phyloP scores from a whole-genome alignment of 768 basidiomycete genomes.

The Psilocybe subaeruginosa region DNA sequence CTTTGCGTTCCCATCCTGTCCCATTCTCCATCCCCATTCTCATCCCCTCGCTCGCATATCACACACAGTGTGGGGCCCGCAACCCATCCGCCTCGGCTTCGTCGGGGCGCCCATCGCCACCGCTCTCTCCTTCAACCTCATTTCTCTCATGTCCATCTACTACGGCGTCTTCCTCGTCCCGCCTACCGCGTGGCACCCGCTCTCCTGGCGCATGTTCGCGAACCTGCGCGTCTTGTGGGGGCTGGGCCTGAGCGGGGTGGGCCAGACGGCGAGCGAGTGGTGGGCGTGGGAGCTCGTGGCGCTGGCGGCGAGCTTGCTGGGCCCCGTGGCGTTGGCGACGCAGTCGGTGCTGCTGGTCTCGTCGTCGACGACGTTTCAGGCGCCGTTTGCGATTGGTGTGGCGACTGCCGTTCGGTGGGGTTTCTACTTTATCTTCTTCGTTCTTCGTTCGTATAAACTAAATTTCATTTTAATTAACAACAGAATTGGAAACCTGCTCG shows the following conservation, averaged over 20 bases:
- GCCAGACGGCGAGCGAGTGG: constrained; percentile 92
- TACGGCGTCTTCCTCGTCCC: constrained; percentile 68
- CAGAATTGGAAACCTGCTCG: constrained; percentile 88
- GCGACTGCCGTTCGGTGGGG: constrained; percentile 83
- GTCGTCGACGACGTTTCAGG: constrained; percentile 77
- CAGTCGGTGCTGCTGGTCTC: constrained; percentile 87
- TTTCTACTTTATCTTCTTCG: not conserved
- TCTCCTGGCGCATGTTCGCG: constrained; percentile 65
- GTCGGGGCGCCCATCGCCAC: constrained; percentile 93
- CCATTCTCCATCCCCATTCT: not conserved
- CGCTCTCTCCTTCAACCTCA: constrained; percentile 87
- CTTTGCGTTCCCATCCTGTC: not conserved
- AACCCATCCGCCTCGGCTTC: constrained; percentile 80
- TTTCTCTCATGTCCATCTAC: constrained; percentile 59
- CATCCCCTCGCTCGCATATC: not conserved
- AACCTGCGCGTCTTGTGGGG: constrained; percentile 69
- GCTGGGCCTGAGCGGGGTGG: constrained; percentile 84
- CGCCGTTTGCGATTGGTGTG: constrained; percentile 80
- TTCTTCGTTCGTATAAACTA: not conserved
- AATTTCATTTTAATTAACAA: not conserved
- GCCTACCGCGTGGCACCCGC: constrained; percentile 82
- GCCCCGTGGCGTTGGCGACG: constrained; percentile 80
- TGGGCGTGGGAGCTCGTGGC: constrained; percentile 95
- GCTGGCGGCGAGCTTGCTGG: constrained; percentile 61
- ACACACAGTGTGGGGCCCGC: constrained; percentile 77